Percentiles rank a stretch among this genome's conserved stretches.
phyloP scores from a whole-genome alignment of 306 rosid species.

The Hylodesmum podocarpum region DNA sequence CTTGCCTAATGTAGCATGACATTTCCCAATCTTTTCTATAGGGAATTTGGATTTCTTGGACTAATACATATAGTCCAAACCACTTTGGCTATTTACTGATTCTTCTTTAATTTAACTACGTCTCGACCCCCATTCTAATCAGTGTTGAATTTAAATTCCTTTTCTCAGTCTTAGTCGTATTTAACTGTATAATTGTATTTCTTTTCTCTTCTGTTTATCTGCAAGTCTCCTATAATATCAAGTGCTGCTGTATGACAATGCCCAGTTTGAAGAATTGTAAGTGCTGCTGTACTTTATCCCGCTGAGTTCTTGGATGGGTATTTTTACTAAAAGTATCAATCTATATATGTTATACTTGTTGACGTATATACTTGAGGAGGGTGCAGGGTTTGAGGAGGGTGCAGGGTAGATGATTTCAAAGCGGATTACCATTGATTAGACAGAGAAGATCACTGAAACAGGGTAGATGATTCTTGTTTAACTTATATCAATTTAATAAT shows the following conservation, averaged over 20 bases:
- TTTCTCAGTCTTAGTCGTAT: background rate
- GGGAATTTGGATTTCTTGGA: conserved; percentile 44
- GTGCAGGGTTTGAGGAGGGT: no score
- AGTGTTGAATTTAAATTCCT: background rate
- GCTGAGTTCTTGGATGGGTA: no score
- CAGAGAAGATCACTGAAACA: no score
- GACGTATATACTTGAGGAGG: no score
- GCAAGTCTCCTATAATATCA: background rate
- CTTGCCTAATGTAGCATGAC: conserved; percentile 35
- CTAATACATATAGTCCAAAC: conserved; percentile 31
- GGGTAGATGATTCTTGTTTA: no score
- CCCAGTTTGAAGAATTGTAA: no score
- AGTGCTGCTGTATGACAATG: background rate
- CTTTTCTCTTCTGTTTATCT: background rate
- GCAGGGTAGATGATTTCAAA: no score
- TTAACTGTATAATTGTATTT: background rate
- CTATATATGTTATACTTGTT: no score
- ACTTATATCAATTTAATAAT: no score
- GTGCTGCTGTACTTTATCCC: no score
- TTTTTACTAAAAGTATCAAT: no score
- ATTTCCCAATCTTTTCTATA: conserved; percentile 41
- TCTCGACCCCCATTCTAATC: background rate
- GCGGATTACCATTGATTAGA: no score
- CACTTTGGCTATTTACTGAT: conserved; percentile 11
- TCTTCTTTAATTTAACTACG: background rate